Conservation (phyloP, 768 basidiomycete genomes). For the Scleroderma bovista region DNA sequence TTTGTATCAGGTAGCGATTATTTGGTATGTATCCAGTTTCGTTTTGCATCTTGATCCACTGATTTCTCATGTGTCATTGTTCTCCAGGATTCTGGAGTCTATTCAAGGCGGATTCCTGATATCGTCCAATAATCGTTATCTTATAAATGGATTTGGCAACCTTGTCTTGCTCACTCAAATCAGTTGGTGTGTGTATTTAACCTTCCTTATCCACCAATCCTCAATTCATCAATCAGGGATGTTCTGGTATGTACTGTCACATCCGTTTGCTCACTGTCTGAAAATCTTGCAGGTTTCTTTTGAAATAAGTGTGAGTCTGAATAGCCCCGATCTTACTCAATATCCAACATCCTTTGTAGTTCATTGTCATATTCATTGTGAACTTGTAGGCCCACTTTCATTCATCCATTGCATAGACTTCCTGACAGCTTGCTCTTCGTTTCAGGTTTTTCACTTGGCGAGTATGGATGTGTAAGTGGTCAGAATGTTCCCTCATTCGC, state of each 20-base stretch:
- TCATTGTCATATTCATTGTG: background rate
- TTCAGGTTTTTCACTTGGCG: constrained; percentile 7
- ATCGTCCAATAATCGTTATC: background rate
- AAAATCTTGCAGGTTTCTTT: background rate
- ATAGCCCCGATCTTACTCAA: background rate
- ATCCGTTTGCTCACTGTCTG: background rate
- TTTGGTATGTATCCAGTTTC: constrained; percentile 1
- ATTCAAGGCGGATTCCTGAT: background rate
- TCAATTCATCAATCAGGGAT: background rate
- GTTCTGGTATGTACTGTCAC: background rate
- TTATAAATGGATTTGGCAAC: background rate
- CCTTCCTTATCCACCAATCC: background rate
- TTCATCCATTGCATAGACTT: no score
- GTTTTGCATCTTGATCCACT: no score
- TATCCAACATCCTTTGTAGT: background rate
- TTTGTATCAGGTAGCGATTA: background rate
- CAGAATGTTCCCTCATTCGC: background rate
- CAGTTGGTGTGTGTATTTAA: background rate
- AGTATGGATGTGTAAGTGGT: constrained; percentile 1
- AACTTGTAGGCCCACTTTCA: background rate
- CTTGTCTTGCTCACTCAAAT: background rate
- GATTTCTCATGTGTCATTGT: no score
- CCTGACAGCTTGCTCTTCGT: background rate
- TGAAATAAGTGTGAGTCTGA: background rate
- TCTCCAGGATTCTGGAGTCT: background rate